Evolutionary conservation across 345 rosid species (phyloP).

Genomic region (Cardamine resedifolia): DNA sequence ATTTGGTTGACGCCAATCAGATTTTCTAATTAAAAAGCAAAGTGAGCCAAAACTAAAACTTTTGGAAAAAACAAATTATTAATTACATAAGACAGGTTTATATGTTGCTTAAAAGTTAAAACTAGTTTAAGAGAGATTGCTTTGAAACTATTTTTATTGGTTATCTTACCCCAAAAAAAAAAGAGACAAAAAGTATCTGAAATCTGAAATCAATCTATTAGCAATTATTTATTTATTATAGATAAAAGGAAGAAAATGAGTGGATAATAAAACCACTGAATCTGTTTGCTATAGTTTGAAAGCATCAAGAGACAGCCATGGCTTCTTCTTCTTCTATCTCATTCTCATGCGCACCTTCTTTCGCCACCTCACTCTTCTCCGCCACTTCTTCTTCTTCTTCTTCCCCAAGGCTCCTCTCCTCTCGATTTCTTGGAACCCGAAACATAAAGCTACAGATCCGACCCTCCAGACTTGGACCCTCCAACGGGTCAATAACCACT

Average conservation of each 20-base stretch:
- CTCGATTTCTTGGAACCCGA: conserved; percentile 55
- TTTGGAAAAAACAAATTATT: not conserved
- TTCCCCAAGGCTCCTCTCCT: conserved; percentile 38
- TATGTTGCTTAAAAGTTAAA: no score
- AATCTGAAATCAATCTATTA: not conserved
- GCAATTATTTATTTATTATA: not conserved
- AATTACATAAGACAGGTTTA: not conserved
- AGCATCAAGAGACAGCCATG: conserved; percentile 35
- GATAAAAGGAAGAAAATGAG: conserved; percentile 19
- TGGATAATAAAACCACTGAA: conserved; percentile 25
- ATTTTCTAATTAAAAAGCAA: not conserved
- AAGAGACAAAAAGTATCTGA: not conserved
- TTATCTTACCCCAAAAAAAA: not conserved
- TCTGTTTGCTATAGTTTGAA: conserved; percentile 24
- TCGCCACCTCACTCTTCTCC: conserved; percentile 27
- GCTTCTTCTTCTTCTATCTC: conserved; percentile 41
- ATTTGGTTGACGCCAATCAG: not conserved
- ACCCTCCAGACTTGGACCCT: conserved; percentile 55
- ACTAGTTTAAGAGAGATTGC: not conserved
- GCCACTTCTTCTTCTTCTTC: conserved; percentile 32
- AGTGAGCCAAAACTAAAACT: not conserved
- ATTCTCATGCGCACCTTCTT: conserved; percentile 41
- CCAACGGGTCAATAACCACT: conserved; percentile 60
- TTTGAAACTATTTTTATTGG: not conserved
- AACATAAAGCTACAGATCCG: conserved; percentile 26